Evolutionary conservation across 768 basidiomycete genomes (phyloP).

Genomic region (Russula foetens): DNA sequence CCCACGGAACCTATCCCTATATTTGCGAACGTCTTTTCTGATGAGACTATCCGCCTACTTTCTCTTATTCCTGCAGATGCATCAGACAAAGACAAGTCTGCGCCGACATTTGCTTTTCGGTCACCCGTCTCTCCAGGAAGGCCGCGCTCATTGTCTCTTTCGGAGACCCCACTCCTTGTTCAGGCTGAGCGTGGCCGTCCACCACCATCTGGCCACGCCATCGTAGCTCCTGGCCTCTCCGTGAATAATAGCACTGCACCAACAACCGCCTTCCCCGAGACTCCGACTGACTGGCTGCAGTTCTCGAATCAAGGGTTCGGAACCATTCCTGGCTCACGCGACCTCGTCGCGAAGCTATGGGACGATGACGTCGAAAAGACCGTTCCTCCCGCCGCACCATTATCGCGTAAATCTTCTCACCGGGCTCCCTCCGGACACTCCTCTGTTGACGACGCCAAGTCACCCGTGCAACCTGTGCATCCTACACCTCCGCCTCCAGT

Average conservation of each 20-base stretch:
- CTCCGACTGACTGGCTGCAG: slow-evolving; percentile 50
- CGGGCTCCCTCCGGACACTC: slow-evolving; percentile 21
- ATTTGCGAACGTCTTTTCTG: slow-evolving; percentile 50
- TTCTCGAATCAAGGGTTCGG: slow-evolving; percentile 61
- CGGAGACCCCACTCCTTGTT: slow-evolving; percentile 5
- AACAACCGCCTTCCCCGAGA: slow-evolving; percentile 25
- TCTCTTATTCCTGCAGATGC: slow-evolving; percentile 42
- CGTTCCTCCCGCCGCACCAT: slow-evolving; percentile 24
- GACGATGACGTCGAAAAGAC: slow-evolving; percentile 55
- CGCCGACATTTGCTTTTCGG: slow-evolving; percentile 23
- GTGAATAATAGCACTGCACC: slow-evolving; percentile 28
- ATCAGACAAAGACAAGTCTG: slow-evolving; percentile 23
- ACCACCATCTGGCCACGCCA: slow-evolving; percentile 1
- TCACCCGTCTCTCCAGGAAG: slow-evolving; percentile 26
- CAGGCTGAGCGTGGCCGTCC: background rate
- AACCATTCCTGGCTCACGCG: slow-evolving; percentile 31
- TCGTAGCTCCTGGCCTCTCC: slow-evolving; percentile 10
- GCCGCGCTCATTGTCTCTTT: slow-evolving; percentile 21
- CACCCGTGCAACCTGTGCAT: background rate
- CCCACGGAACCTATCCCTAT: slow-evolving; percentile 32
- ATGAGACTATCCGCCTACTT: slow-evolving; percentile 53
- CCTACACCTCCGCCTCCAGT: slow-evolving; percentile 2
- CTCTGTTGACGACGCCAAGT: slow-evolving; percentile 20
- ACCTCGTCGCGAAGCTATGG: slow-evolving; percentile 49
- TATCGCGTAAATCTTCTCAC: slow-evolving; percentile 30